Percentiles rank a stretch among this genome's conserved stretches.
These are phyloP conservation scores for Colletotrichum camelliae DNA, from an alignment of 2,329 filamentous ascomycete species.

Conservation along the genomic window DNA sequence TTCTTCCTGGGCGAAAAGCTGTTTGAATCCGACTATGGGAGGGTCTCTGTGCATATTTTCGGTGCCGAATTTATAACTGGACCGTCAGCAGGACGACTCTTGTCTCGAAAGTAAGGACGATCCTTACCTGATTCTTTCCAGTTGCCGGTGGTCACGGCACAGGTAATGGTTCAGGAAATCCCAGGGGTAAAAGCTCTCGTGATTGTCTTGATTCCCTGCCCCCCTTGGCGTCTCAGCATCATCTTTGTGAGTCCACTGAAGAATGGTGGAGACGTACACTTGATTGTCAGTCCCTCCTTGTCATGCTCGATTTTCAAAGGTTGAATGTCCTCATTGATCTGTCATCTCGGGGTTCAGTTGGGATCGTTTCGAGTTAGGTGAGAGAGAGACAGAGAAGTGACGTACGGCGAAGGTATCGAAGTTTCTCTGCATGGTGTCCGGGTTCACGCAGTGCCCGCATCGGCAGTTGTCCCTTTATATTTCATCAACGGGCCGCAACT, in stretches of 20 bases:
- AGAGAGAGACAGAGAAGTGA: background rate
- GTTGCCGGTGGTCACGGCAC: slow-evolving; percentile 32
- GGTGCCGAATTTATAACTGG: slow-evolving; percentile 32
- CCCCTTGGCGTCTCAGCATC: background rate
- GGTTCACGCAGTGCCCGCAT: slow-evolving; percentile 45
- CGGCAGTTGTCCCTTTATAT: slow-evolving; percentile 46
- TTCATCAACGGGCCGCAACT: background rate
- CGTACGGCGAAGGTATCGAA: slow-evolving; percentile 46
- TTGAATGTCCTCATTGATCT: slow-evolving; percentile 38
- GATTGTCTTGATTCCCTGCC: slow-evolving; percentile 71
- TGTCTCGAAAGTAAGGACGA: background rate
- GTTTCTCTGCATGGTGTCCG: slow-evolving; percentile 46
- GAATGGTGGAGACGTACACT: slow-evolving; percentile 29
- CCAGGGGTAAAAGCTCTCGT: slow-evolving; percentile 72
- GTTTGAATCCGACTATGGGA: slow-evolving; percentile 65
- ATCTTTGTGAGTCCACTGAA: background rate
- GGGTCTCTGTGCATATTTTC: slow-evolving; percentile 44
- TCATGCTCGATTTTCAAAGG: slow-evolving; percentile 32
- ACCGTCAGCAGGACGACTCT: background rate
- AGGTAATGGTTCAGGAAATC: slow-evolving; percentile 62
- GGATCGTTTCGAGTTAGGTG: background rate
- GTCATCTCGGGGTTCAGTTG: background rate
- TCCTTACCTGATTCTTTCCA: slow-evolving; percentile 39
- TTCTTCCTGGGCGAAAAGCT: slow-evolving; percentile 60
- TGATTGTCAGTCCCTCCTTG: slow-evolving; percentile 34